phyloP scores from a whole-genome alignment of 768 basidiomycete species.

The Suillus weaverae region DNA sequence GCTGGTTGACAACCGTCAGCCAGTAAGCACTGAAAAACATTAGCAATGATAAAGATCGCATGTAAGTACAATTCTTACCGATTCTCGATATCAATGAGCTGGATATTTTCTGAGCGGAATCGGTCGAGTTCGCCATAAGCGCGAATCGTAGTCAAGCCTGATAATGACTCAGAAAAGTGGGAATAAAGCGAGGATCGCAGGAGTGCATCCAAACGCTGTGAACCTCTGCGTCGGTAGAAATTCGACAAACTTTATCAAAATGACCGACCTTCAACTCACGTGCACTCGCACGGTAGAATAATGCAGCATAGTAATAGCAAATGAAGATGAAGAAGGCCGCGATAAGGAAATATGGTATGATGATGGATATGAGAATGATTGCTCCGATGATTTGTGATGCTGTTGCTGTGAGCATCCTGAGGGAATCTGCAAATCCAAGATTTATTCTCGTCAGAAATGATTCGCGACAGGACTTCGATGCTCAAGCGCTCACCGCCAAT shows the following conservation, averaged over 20 bases:
- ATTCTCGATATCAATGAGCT: conserved; percentile 82
- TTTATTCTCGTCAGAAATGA: not conserved
- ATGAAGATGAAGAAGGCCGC: conserved; percentile 59
- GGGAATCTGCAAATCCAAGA: conserved; percentile 45
- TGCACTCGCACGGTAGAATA: conserved; percentile 84
- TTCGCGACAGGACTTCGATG: conserved; percentile 7
- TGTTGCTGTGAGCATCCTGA: conserved; percentile 72
- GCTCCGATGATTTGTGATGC: conserved; percentile 68
- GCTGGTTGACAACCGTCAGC: conserved; percentile 82
- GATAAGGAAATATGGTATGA: conserved; percentile 85
- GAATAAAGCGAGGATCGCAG: not conserved
- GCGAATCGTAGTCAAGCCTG: conserved; percentile 83
- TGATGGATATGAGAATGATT: conserved; percentile 72
- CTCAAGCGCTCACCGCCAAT: conserved; percentile 41
- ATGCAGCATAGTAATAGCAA: conserved; percentile 68
- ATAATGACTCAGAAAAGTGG: conserved; percentile 66
- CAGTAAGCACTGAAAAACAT: conserved; percentile 66
- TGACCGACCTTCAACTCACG: conserved; percentile 74
- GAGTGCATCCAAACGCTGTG: conserved; percentile 58
- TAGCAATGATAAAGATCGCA: conserved; percentile 1
- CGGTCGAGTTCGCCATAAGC: conserved; percentile 81
- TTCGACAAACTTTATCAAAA: not conserved
- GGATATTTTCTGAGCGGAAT: conserved; percentile 74
- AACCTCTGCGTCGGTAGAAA: not conserved
- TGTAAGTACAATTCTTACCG: conserved; percentile 42